Evolutionary conservation across 805 yeast genomes (phyloP).

Genomic region (Metschnikowia amazonensis): DNA sequence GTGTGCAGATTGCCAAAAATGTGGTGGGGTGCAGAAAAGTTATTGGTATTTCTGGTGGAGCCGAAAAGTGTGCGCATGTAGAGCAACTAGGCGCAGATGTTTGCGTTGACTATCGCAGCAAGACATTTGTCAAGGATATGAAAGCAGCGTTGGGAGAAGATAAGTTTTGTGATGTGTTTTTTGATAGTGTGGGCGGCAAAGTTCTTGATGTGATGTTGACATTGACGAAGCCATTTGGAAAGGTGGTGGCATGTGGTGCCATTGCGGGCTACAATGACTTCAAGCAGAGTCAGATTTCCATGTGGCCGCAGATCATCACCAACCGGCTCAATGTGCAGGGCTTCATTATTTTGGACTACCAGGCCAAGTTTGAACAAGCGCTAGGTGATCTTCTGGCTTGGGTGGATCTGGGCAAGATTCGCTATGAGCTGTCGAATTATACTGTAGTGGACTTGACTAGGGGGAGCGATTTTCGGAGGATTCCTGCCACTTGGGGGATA

Average conservation of each 20-base stretch:
- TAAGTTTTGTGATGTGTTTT: slow-evolving; percentile 19
- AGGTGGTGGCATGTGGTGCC: slow-evolving; percentile 57
- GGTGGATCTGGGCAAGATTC: slow-evolving; percentile 19
- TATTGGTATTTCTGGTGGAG: slow-evolving; percentile 59
- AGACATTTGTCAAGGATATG: slow-evolving; percentile 3
- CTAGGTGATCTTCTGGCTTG: slow-evolving; percentile 10
- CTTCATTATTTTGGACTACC: slow-evolving; percentile 21
- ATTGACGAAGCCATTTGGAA: slow-evolving; percentile 27
- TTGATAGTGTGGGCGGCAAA: slow-evolving; percentile 26
- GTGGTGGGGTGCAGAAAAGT: slow-evolving; percentile 51
- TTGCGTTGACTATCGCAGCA: slow-evolving; percentile 44
- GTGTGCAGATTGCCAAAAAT: slow-evolving; percentile 53
- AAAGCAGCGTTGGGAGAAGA: slow-evolving; percentile 3
- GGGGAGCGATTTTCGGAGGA: slow-evolving; percentile 29
- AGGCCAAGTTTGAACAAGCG: slow-evolving; percentile 32
- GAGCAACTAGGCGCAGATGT: slow-evolving; percentile 52
- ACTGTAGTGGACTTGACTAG: slow-evolving; percentile 17
- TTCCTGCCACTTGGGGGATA: slow-evolving; percentile 48
- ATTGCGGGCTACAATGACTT: slow-evolving; percentile 54
- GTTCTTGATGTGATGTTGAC: slow-evolving; percentile 20
- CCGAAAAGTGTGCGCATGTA: slow-evolving; percentile 50
- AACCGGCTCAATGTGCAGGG: slow-evolving; percentile 32
- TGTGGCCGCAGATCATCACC: slow-evolving; percentile 42
- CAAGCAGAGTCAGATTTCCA: slow-evolving; percentile 32
- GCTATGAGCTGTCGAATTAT: slow-evolving; percentile 14